phyloP scores from a whole-genome alignment of 768 basidiomycete genomes.

The Mrakia blollopis region DNA sequence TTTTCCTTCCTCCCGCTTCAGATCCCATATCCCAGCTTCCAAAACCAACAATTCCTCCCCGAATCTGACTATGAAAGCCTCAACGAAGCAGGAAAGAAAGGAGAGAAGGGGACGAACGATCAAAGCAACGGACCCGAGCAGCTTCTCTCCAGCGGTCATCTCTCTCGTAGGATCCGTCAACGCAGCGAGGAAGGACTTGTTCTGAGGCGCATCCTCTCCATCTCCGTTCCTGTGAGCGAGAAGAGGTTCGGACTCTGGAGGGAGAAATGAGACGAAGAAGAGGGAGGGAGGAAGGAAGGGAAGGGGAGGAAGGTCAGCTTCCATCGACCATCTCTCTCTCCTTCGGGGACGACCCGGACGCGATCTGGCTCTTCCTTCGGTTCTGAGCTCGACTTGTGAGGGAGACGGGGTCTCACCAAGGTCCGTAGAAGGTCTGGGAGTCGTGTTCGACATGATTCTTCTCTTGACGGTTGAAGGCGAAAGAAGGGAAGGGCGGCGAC shows the following conservation, averaged over 20 bases:
- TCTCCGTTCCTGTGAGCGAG: constrained; percentile 35
- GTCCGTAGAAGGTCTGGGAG: constrained; percentile 34
- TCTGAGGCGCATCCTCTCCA: constrained; percentile 15
- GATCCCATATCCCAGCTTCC: no score
- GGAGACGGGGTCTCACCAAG: constrained; percentile 18
- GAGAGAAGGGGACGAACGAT: not conserved
- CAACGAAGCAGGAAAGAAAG: not conserved
- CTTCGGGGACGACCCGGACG: no score
- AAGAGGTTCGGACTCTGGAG: constrained; percentile 43
- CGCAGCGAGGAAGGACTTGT: constrained; percentile 30
- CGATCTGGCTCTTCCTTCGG: not conserved
- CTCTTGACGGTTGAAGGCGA: not conserved
- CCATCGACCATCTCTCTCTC: not conserved
- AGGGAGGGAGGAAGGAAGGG: not conserved
- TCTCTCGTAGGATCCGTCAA: constrained; percentile 42
- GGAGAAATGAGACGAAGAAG: not conserved
- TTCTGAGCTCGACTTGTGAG: not conserved
- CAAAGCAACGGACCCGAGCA: constrained; percentile 69
- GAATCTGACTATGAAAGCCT: not conserved
- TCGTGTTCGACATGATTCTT: constrained; percentile 19
- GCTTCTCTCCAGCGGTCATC: constrained; percentile 74
- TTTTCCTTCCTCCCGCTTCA: no score
- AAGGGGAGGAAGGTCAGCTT: not conserved
- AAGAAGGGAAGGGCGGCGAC: not conserved
- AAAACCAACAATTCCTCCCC: no score